Conservation (phyloP, 331 rosid species). For the Malus hybrid region DNA sequence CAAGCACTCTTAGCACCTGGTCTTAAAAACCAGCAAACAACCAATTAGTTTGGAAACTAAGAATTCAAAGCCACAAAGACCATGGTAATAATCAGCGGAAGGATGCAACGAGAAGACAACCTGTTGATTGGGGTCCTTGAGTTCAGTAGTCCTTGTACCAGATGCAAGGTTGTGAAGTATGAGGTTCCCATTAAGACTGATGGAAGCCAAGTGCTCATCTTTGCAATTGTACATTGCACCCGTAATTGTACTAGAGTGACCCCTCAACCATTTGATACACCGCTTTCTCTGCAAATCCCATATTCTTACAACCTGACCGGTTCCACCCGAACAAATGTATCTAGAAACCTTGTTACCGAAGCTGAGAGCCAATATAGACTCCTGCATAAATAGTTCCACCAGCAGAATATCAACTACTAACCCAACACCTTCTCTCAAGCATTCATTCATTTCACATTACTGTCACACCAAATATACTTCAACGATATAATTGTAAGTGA, state of each 20-base stretch:
- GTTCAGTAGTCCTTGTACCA: constrained; percentile 90
- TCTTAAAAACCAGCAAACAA: constrained; percentile 62
- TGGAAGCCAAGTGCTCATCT: constrained; percentile 97
- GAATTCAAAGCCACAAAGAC: constrained; percentile 20
- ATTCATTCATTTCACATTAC: background rate
- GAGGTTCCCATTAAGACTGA: constrained; percentile 89
- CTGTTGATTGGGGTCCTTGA: constrained; percentile 92
- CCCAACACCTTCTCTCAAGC: constrained; percentile 7
- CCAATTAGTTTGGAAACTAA: constrained; percentile 38
- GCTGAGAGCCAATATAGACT: constrained; percentile 73
- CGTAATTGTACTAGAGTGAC: constrained; percentile 77
- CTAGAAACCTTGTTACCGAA: constrained; percentile 95
- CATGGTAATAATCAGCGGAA: background rate
- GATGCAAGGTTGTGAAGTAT: constrained; percentile 96
- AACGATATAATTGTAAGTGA: constrained; percentile 1
- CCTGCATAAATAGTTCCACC: constrained; percentile 36
- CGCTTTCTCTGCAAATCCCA: constrained; percentile 97
- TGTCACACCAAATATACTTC: background rate
- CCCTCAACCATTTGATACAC: constrained; percentile 90
- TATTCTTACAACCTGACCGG: constrained; percentile 93
- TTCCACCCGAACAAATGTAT: constrained; percentile 94
- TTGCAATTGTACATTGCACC: constrained; percentile 92
- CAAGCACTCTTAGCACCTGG: constrained; percentile 97
- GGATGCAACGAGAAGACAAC: constrained; percentile 41
- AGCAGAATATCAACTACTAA: constrained; percentile 1